Evolutionary conservation across 768 basidiomycete species (phyloP).

Genomic region (Xerocomellus chrysenteron): DNA sequence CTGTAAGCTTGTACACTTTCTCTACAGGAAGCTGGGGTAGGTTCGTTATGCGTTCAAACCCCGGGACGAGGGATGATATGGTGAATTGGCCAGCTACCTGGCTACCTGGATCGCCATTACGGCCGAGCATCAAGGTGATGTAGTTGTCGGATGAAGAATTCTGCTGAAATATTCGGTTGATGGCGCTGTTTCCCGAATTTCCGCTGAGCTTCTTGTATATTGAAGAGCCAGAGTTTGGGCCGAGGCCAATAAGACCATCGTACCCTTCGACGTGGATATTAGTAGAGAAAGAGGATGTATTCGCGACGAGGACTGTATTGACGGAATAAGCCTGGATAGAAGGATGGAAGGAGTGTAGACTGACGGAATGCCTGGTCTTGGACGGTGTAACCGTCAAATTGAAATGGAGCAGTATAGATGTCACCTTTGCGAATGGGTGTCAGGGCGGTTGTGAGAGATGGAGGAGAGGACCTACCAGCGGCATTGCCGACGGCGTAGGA

Average conservation of each 20-base stretch:
- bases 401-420: constrained; percentile 50
- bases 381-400: constrained; percentile 58
- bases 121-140: constrained; percentile 66
- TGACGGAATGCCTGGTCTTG: constrained; percentile 66
- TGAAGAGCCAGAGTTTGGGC: constrained; percentile 70
- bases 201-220: constrained; percentile 56
- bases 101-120: constrained; percentile 50
- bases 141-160: constrained; percentile 57
- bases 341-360: constrained; percentile 20
- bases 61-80: constrained; percentile 60
- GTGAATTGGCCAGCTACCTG: constrained; percentile 64
- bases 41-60: constrained; percentile 57
- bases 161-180: constrained; percentile 65
- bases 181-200: constrained; percentile 51
- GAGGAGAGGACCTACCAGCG: constrained; percentile 40
- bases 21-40: constrained; percentile 68
- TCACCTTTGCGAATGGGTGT: constrained; percentile 42
- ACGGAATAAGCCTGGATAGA: not conserved
- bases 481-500: constrained; percentile 71
- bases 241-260: constrained; percentile 73
- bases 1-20: constrained; percentile 56
- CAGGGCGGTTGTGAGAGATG: not conserved
- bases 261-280: constrained; percentile 62
- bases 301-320: constrained; percentile 55
- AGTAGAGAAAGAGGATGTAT: constrained; percentile 62